Evolutionary conservation across 208 protist species (phyloP).

Genomic region (Borovskyia barvae): DNA sequence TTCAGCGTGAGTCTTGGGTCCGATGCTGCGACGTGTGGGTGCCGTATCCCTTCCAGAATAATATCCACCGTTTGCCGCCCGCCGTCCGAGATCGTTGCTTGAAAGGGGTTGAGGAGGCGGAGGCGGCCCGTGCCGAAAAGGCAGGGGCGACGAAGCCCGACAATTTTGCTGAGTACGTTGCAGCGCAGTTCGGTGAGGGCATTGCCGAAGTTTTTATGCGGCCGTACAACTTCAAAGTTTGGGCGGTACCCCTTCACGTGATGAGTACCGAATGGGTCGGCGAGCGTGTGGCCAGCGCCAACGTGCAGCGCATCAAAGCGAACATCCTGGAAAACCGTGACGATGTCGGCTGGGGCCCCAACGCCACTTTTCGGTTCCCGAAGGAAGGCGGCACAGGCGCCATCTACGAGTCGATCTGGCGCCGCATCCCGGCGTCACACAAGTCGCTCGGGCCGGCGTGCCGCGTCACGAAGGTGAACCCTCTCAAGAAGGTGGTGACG

Average conservation of each 20-base stretch:
- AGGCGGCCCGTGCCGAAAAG: not conserved
- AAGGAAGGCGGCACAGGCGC: conserved; percentile 58
- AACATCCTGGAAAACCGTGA: conserved; percentile 51
- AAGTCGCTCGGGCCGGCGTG: conserved; percentile 23
- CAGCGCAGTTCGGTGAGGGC: conserved; percentile 55
- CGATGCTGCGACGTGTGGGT: conserved; percentile 51
- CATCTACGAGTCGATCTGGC: conserved; percentile 51
- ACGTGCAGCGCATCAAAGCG: conserved; percentile 48
- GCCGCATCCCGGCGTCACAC: conserved; percentile 36
- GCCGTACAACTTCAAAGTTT: conserved; percentile 85
- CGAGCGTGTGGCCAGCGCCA: conserved; percentile 72
- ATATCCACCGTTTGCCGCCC: conserved; percentile 68
- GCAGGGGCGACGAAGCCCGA: conserved; percentile 10
- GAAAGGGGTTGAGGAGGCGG: conserved; percentile 39
- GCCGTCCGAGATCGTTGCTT: conserved; percentile 41
- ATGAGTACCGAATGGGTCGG: conserved; percentile 75
- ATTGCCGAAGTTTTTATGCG: conserved; percentile 72
- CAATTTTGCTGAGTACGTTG: conserved; percentile 59
- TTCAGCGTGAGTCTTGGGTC: conserved; percentile 63
- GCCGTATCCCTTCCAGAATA: conserved; percentile 79
- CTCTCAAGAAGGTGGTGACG: conserved; percentile 31
- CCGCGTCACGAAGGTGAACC: conserved; percentile 37
- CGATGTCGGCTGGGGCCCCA: conserved; percentile 76
- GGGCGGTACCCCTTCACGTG: conserved; percentile 59
- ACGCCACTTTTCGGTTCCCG: conserved; percentile 77